phyloP scores from a whole-genome alignment of 441 rosid genomes.

The Theobroma grandiflorum region DNA sequence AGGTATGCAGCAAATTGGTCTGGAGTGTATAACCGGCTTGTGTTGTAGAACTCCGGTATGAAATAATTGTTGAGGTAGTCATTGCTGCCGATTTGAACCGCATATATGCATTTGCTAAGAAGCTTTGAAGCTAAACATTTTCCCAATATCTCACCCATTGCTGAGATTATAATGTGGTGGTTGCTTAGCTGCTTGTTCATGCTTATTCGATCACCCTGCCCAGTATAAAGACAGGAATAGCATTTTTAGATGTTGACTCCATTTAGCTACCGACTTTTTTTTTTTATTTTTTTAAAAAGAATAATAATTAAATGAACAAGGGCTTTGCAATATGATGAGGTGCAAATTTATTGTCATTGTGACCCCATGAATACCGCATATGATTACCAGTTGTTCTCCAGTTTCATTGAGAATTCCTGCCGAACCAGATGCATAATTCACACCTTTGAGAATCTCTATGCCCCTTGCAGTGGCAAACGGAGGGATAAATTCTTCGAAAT shows the following conservation, averaged over 20 bases:
- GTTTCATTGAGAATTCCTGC: slow-evolving; percentile 54
- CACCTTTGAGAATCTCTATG: slow-evolving; percentile 47
- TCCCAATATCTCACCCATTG: slow-evolving; percentile 23
- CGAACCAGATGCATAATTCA: slow-evolving; percentile 70
- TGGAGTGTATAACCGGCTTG: slow-evolving; percentile 36
- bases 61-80: slow-evolving; percentile 72
- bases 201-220: slow-evolving; percentile 54
- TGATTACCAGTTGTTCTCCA: slow-evolving; percentile 39
- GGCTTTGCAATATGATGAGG: background rate
- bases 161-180: slow-evolving; percentile 37
- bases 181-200: slow-evolving; percentile 48
- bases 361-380: background rate
- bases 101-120: slow-evolving; percentile 53
- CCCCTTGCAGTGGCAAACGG: slow-evolving; percentile 45
- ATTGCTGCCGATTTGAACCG: slow-evolving; percentile 62
- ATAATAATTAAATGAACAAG: background rate
- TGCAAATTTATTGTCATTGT: background rate
- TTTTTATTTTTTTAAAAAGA: too few relatives aligned
- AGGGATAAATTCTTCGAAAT: slow-evolving; percentile 44
- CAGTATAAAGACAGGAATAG: background rate
- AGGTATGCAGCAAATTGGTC: slow-evolving; percentile 50
- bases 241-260: background rate
- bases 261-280: background rate
- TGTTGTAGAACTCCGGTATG: slow-evolving; percentile 41
- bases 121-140: slow-evolving; percentile 19